phyloP scores from a whole-genome alignment of 345 rosid genomes.

The Hibiscus tridactylites region DNA sequence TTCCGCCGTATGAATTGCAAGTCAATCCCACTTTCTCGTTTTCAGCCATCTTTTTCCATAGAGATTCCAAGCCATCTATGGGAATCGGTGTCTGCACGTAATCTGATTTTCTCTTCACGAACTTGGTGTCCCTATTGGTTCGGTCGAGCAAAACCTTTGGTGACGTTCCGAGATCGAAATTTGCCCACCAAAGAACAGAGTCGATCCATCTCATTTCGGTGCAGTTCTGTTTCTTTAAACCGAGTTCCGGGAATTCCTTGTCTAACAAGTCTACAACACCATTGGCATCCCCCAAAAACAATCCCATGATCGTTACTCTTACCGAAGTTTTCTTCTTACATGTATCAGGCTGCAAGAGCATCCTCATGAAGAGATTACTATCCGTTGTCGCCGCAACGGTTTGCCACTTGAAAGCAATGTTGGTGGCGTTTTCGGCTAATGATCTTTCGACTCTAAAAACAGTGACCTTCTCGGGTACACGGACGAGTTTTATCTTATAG shows the following conservation, averaged over 20 bases:
- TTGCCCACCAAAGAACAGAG: not conserved
- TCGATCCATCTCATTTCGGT: not conserved
- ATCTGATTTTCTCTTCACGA: not conserved
- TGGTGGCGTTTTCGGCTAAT: not conserved
- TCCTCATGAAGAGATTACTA: not conserved
- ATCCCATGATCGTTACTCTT: not conserved
- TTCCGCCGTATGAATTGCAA: slow-evolving; percentile 28
- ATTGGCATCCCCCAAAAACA: not conserved
- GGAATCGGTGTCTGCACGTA: not conserved
- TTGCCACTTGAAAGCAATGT: not conserved
- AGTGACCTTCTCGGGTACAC: slow-evolving; percentile 28
- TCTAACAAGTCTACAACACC: not conserved
- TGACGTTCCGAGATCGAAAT: too few relatives aligned
- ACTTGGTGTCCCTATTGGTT: too few relatives aligned
- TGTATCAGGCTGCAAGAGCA: not conserved
- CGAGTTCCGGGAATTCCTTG: not conserved
- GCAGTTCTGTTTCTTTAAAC: not conserved
- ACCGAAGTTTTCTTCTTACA: not conserved
- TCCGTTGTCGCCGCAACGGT: not conserved
- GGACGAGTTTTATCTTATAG: slow-evolving; percentile 25
- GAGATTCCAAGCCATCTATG: not conserved
- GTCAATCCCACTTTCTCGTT: not conserved
- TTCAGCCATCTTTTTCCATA: not conserved
- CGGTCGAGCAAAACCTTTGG: too few relatives aligned
- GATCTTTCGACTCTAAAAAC: slow-evolving; percentile 14